Evolutionary conservation across 805 yeast genomes (phyloP), one percentile per base, ranked within the genome.

Genomic region (Cyberlindnera xylosilytica): DNA sequence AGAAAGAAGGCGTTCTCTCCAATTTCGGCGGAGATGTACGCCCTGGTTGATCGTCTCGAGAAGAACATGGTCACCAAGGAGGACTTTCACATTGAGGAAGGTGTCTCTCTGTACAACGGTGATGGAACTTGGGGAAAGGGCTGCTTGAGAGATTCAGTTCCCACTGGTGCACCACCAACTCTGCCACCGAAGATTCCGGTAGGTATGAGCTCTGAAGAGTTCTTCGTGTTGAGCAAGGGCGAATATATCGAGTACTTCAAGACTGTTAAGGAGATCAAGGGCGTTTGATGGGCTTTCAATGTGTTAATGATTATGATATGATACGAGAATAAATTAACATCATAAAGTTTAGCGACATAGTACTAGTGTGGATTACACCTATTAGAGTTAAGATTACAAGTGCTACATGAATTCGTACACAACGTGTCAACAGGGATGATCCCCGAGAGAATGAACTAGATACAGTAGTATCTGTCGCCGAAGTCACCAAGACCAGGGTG

Each of bases 401-500:
- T 10, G 24, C 7, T 22, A 22, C 24, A 22, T 22, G 10, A 22
- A 22, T 10, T 22, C 24, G 24, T 22, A 22, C 24, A 22, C 7
- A 22, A 22, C 24, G 24, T 22, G 10, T 22, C 24, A 22, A 10
- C 7, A 22, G 10, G 24, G 24, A 10, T 8, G 7, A 22, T 22
- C 10, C n/a, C 29, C 5, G n/a, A n/a, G n/a, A n/a, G n/a, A n/a
- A n/a, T n/a, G n/a, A n/a, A n/a, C n/a, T 73, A 90, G 49, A 87
- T 79, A 69, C 96, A 87, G 71, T 91, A 93, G 69, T 93, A 93
- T 67, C 98, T 78, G 69, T 93, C 98, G 60, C 99, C 99, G 60
- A 93, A 93, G 62, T 93, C 99, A 60, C 99, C 99, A 53, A 93
- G 73, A 36, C 99, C 99, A 24, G 99, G 99, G 36, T 79, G 79